Base-by-base conservation (phyloP, 73 alveolate species). In the Paramecium pentaurelia region DNA sequence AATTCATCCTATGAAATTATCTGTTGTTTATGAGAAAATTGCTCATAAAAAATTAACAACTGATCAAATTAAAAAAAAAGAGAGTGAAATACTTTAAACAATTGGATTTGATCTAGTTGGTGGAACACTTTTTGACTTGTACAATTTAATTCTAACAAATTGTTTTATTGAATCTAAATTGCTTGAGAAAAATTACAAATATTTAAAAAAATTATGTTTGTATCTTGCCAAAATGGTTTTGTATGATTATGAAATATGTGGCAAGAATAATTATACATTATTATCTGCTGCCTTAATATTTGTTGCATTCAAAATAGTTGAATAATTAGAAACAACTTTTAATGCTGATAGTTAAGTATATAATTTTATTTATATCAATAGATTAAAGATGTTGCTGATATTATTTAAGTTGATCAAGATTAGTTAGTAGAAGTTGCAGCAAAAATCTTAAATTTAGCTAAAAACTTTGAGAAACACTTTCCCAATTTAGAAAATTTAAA, bases 401-500 rank as follows among this genome's bases (percentile, higher is more conserved):
- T 60, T 20, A 58, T 59, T 28, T 34, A 64, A 27, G 75, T 87
- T 1, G 93, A 87, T 45, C 96, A 96, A 54, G 97, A 94, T 60
- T 96, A 95, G 54, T 95, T 97, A 58, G 92, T 97, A 36, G 97
- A 97, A 49, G 95, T 94, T n/a, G 95, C 98, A 6, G 96, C 97
- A 44, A 94, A 93, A 92, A 95, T 97, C 73, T 93, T 97, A 27
- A 94, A 93, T 92, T 93, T 95, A 87, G 99, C 99, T 4, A 94
- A 97, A 89, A 97, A 97, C 95, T 97, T 97, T 75, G 99, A 97
- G 92, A 92, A 96, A 59, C 90, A 92, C 70, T 97, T 94, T 93
- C 98, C 96, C 42, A 98, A 97, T 12, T 95, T 96, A n/a, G 98
- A 96, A 77, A 97, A 97, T 92, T 94, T 97, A 16, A 96, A 95